Percentiles rank a stretch among this genome's conserved stretches.
These are phyloP conservation scores for Chlamydomonas reinhardtii DNA, from an alignment of 163 green algal genomes.

Conservation along the genomic window DNA sequence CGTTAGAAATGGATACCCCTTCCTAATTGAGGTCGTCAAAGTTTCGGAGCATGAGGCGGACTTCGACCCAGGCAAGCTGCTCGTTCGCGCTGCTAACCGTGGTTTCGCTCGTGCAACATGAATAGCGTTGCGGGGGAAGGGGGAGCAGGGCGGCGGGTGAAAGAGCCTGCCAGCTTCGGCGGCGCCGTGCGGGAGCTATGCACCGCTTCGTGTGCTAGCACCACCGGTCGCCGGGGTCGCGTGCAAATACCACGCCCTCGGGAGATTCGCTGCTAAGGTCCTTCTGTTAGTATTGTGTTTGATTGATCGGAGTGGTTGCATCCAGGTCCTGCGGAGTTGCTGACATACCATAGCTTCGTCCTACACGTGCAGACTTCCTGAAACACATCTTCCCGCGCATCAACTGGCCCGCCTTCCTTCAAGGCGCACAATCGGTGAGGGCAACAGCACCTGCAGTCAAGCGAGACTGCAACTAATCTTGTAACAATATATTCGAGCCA, in stretches of 20 bases:
- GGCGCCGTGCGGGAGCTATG: neutral
- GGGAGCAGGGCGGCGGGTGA: neutral
- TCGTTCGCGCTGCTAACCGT: no score
- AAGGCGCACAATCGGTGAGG: conserved; percentile 82
- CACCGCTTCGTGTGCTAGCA: neutral
- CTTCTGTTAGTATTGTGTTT: no score
- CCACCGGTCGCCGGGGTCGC: neutral
- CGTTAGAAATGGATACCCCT: conserved; percentile 93
- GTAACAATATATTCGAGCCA: no score
- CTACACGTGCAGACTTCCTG: conserved; percentile 90
- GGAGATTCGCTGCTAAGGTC: no score
- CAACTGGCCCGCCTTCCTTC: conserved; percentile 88
- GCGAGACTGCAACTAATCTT: no score
- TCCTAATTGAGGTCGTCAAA: conserved; percentile 90
- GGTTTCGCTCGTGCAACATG: no score
- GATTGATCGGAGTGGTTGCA: no score
- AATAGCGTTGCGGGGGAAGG: neutral
- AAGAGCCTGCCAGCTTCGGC: no score
- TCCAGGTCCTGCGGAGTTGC: no score
- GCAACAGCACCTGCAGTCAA: neutral
- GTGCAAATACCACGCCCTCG: no score
- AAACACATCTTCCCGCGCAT: conserved; percentile 91
- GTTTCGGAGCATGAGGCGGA: conserved; percentile 86
- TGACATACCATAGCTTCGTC: neutral
- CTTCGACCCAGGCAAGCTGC: conserved; percentile 81